These are phyloP conservation scores for Fusarium sp. DNA, from an alignment of 2,329 filamentous ascomycete genomes.

Conservation along the genomic window DNA sequence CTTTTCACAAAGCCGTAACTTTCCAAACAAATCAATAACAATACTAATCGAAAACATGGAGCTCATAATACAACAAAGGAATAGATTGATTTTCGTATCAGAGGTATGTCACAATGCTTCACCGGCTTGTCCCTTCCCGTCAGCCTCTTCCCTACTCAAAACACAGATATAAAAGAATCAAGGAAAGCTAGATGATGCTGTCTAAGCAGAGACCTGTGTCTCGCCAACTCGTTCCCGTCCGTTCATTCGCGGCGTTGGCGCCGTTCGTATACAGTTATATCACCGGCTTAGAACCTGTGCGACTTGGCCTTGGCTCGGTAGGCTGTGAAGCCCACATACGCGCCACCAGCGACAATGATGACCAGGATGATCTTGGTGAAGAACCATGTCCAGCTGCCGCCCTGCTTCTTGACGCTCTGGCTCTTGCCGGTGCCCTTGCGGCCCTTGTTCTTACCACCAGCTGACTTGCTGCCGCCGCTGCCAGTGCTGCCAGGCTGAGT, in stretches of 20 bases:
- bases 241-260: constrained; percentile 1
- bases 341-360: constrained; percentile 77
- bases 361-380: constrained; percentile 88
- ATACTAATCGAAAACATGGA: not conserved
- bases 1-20: not conserved
- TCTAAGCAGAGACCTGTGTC: constrained; percentile 29
- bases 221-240: constrained; percentile 16
- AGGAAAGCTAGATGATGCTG: constrained; percentile 28
- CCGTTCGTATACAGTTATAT: constrained; percentile 1
- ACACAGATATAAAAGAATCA: constrained; percentile 34
- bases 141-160: constrained; percentile 33
- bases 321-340: constrained; percentile 87
- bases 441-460: constrained; percentile 55
- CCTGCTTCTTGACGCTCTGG: constrained; percentile 56
- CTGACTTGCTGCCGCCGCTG: constrained; percentile 51
- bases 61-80: constrained; percentile 24
- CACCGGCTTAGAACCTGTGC: constrained; percentile 67
- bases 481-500: constrained; percentile 65
- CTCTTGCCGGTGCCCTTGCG: constrained; percentile 55
- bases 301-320: constrained; percentile 79
- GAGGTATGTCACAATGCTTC: constrained; percentile 34
- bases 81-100: constrained; percentile 29
- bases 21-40: not conserved
- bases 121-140: constrained; percentile 30
- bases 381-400: constrained; percentile 72